Conservation (phyloP, 306 rosid species). For the Glycine tomentella region DNA sequence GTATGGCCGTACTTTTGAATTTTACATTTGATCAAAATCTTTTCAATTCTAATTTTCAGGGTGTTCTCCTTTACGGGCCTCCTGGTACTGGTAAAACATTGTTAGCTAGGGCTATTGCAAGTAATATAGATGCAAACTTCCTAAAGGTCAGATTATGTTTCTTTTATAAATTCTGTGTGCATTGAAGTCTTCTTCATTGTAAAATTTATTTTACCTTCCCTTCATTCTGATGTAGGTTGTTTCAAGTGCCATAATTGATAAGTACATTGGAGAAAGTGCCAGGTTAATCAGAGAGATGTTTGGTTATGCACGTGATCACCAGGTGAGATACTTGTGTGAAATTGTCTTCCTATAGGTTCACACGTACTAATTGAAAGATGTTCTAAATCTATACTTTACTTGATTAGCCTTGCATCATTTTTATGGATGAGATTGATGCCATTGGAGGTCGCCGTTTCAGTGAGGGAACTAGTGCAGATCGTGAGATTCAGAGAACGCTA, state of each 20-base stretch:
- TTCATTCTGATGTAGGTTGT: conserved; percentile 68
- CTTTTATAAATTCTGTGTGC: background rate
- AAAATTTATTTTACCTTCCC: conserved; percentile 32
- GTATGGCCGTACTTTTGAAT: conserved; percentile 26
- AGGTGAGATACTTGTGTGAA: conserved; percentile 58
- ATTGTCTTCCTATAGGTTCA: conserved; percentile 11
- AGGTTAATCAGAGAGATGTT: conserved; percentile 96
- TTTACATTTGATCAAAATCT: conserved; percentile 32
- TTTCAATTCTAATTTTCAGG: conserved; percentile 58
- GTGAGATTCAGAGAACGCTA: conserved; percentile 95
- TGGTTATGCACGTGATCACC: conserved; percentile 99
- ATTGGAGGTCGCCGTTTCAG: conserved; percentile 99
- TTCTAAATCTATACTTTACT: conserved; percentile 38
- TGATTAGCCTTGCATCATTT: conserved; percentile 93
- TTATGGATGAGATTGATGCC: conserved; percentile 99
- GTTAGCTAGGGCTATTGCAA: conserved; percentile 95
- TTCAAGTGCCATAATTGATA: conserved; percentile 95
- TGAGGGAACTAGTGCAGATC: conserved; percentile 97
- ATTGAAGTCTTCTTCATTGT: conserved; percentile 19
- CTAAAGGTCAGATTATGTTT: conserved; percentile 66
- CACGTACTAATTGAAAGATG: conserved; percentile 17
- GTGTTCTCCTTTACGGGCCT: conserved; percentile 98
- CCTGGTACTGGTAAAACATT: conserved; percentile 98
- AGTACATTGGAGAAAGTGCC: conserved; percentile 97
- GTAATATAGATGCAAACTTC: conserved; percentile 96